Percentiles rank a stretch among this genome's conserved stretches.
phyloP scores from a whole-genome alignment of 306 rosid species.

The Castanospermum australe region DNA sequence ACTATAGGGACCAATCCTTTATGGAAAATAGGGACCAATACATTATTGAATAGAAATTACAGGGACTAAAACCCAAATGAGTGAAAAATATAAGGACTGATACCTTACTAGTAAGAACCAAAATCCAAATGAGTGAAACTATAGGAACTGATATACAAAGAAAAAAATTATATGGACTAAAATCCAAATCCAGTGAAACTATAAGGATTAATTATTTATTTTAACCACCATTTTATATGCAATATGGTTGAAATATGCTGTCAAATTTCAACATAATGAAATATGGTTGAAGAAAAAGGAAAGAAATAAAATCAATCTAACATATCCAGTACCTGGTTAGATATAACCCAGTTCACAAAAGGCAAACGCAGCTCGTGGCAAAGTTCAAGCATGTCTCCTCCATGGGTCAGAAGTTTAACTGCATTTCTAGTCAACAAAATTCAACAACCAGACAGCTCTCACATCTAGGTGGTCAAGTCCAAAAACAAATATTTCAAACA shows the following conservation, averaged over 20 bases:
- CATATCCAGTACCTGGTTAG: conserved; percentile 62
- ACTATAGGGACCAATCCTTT: no score
- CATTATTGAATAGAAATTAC: no score
- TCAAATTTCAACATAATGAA: conserved; percentile 5
- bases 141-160: no score
- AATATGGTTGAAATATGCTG: no score
- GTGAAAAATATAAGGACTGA: no score
- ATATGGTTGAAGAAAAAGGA: background rate
- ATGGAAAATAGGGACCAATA: no score
- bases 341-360: conserved; percentile 76
- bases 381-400: conserved; percentile 97
- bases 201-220: no score
- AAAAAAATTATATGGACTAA: no score
- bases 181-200: no score
- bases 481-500: conserved; percentile 8
- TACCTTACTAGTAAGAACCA: no score
- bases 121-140: no score
- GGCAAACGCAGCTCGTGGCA: conserved; percentile 87
- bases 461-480: conserved; percentile 5
- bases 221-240: conserved; percentile 18
- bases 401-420: conserved; percentile 87
- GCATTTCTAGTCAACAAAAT: conserved; percentile 64
- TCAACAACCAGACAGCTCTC: conserved; percentile 30
- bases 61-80: no score
- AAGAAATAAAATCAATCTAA: conserved; percentile 14